Evolutionary conservation across 2,329 filamentous ascomycete genomes (phyloP), one percentile per base, ranked within the genome.

Genomic region (Stachybotrys elegans): DNA sequence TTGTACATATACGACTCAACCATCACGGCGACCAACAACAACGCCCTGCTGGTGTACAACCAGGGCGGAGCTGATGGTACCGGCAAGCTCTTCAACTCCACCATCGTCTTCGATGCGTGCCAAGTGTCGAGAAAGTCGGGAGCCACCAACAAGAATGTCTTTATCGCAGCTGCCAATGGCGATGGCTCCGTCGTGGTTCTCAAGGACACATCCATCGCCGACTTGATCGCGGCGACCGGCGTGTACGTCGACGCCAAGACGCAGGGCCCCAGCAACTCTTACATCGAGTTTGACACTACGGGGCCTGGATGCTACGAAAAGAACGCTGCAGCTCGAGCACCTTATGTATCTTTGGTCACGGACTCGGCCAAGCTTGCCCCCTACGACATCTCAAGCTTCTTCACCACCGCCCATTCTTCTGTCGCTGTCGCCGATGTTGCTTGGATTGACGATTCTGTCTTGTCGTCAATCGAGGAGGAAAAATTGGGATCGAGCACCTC

Each of bases 1-100:
- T 45, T 69, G 0, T 73, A 72, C 44, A 48, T 74, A 0, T 73
- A 66, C 45, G 60, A 61, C 9, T 67, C 71, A 0, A 69, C 63
- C 0, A 66, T 75, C 40, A 62, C 66, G 0, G 61, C 68, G 1
- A 63, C 67, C 1, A 52, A 54, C 3, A 57, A 50, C 14, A 62
- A 57, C 19, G 67, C 13, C 0, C 12, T 54, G 2, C 11, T 55
- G 6, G 56, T 68, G 1, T 71, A 70, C 50, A 69, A 57, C 50
- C 60, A 69, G 48, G 69, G 68, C 2, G 57, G 44, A 3, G 48
- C 46, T 0, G 48, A 49, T 5, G n/a, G n/a, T n/a, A 55, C 52
- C 8, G 49, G 50, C 22, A 63, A 51, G 5, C 48, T 54, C 6
- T 60, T 63, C 50, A 61, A 70, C 45, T 69, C 70, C 0, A 70